These are phyloP conservation scores for Epichloe elymi DNA, from an alignment of 2,329 filamentous ascomycete species.

Conservation along the genomic window DNA sequence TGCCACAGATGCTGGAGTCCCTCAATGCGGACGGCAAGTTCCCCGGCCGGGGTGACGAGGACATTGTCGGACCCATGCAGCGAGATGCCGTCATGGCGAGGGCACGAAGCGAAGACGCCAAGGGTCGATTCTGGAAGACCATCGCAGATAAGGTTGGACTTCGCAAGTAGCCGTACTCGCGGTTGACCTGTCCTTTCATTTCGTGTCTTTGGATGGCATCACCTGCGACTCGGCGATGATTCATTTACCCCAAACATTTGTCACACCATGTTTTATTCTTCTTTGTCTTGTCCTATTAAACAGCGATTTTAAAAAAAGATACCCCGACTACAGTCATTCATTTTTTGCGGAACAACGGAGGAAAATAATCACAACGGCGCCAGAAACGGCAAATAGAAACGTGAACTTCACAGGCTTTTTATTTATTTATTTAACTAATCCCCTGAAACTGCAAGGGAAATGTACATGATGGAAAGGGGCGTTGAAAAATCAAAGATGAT, in stretches of 20 bases:
- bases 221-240: not conserved
- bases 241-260: not conserved
- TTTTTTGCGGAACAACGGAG: slow-evolving; percentile 6
- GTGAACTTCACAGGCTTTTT: not conserved
- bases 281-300: slow-evolving; percentile 1
- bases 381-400: not conserved
- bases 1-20: slow-evolving; percentile 55
- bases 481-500: not conserved
- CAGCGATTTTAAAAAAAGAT: slow-evolving; percentile 10
- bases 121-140: slow-evolving; percentile 34
- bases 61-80: slow-evolving; percentile 88
- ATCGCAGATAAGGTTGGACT: slow-evolving; percentile 32
- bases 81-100: slow-evolving; percentile 41
- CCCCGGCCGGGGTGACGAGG: slow-evolving; percentile 73
- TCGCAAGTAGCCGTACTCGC: slow-evolving; percentile 7
- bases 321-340: slow-evolving; percentile 16
- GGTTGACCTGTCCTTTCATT: not conserved
- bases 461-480: not conserved
- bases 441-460: not conserved
- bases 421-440: not conserved
- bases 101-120: slow-evolving; percentile 30
- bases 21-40: slow-evolving; percentile 71
- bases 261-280: not conserved
- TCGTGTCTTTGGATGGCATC: not conserved
- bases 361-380: not conserved